Percentiles rank a stretch among this genome's conserved stretches.
phyloP scores from a whole-genome alignment of 2,329 filamentous ascomycete genomes.

The Ascochyta rabiei region DNA sequence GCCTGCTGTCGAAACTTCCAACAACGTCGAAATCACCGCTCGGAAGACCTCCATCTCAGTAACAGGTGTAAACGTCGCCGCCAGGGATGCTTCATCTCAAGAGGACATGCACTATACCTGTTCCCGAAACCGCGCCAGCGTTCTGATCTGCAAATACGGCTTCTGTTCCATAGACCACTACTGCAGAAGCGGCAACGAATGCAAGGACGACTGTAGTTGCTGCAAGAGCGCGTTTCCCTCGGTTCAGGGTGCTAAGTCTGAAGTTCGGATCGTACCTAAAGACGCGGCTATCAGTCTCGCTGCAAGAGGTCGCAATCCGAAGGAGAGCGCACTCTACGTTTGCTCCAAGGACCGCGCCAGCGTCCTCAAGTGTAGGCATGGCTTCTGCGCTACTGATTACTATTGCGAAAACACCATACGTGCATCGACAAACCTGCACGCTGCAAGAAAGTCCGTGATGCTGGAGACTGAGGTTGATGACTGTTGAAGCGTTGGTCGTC shows the following conservation, averaged over 20 bases:
- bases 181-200: constrained; percentile 1
- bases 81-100: not conserved
- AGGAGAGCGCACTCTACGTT: not conserved
- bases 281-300: not conserved
- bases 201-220: not conserved
- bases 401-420: constrained; percentile 1
- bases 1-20: not conserved
- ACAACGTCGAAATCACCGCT: not conserved
- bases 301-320: not conserved
- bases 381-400: constrained; percentile 8
- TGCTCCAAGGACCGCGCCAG: constrained; percentile 8
- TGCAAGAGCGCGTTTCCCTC: not conserved
- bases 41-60: not conserved
- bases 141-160: constrained; percentile 11
- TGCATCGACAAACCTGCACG: constrained; percentile 5
- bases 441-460: not conserved
- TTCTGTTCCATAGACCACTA: constrained; percentile 14
- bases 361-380: constrained; percentile 2
- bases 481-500: not conserved
- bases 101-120: constrained; percentile 6
- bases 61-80: not conserved
- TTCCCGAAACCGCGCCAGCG: constrained; percentile 3
- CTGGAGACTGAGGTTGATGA: not conserved
- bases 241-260: not conserved
- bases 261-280: not conserved